These are phyloP conservation scores for Scedosporium dehoogii DNA, from an alignment of 2,329 filamentous ascomycete genomes.

Conservation along the genomic window DNA sequence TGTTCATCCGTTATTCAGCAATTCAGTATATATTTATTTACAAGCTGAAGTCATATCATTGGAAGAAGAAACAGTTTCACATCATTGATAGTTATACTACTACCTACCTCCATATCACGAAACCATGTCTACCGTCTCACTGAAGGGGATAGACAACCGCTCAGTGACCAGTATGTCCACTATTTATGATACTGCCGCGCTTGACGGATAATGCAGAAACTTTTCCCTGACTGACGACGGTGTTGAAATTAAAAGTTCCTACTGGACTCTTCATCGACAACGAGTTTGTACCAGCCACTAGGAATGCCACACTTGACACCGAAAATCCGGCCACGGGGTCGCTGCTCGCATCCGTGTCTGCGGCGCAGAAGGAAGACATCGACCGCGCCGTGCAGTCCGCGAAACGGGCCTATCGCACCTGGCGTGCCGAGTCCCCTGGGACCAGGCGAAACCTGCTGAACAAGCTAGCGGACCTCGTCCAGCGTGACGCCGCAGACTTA, in stretches of 20 bases:
- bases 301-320: slow-evolving; percentile 49
- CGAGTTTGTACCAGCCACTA: slow-evolving; percentile 55
- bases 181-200: too few species aligned
- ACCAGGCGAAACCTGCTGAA: slow-evolving; percentile 6
- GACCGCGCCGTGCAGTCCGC: slow-evolving; percentile 21
- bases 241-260: slow-evolving; percentile 3
- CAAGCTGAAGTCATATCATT: too few species aligned
- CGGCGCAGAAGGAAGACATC: slow-evolving; percentile 19
- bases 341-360: slow-evolving; percentile 16
- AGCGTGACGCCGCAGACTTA: slow-evolving; percentile 1
- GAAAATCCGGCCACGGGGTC: slow-evolving; percentile 29
- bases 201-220: too few species aligned
- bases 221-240: too few species aligned
- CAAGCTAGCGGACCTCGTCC: slow-evolving; percentile 2
- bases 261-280: slow-evolving; percentile 71
- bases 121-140: too few species aligned
- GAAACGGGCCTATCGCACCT: background rate
- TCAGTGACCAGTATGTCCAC: too few species aligned
- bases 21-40: too few species aligned
- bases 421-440: background rate
- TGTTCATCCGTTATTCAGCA: too few species aligned
- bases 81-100: too few species aligned
- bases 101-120: too few species aligned
- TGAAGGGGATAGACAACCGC: too few species aligned
- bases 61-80: too few species aligned